Evolutionary conservation across 495 filamentous ascomycete genomes (phyloP), one percentile per base, ranked within the genome.

Genomic region (Alectoria sarmentosa): DNA sequence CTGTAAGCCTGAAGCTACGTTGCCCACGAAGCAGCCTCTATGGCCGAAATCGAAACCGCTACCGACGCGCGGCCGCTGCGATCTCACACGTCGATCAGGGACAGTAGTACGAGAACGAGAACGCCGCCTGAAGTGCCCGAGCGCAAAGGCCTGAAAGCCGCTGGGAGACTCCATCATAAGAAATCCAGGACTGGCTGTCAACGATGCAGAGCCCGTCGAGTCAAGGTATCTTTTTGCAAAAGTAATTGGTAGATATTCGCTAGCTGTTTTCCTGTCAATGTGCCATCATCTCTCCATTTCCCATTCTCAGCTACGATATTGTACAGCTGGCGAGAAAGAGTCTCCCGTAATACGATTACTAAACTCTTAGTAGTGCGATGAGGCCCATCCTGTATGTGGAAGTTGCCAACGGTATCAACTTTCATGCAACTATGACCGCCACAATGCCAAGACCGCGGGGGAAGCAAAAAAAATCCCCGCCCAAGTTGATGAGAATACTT

Each of bases 371-470:
- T 58, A 79, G 75, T 79, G 77, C 46, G 72, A 79, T 58, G 77
- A 79, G 60, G 66, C 66, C 58, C 71, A 75, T n/a, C 77, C 77
- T 14, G 57, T 71, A 1, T 79, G 77, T 55, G 67, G 72, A 61
- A 71, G 70, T 58, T 79, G 77, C 63, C 64, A 66, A 13, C 72
- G 76, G 9, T 73, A 77, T 65, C 66, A 69, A 10, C 46, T 76
- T 7, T 66, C 70, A 6, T 79, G 77, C 64, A 58, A 68, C 13
- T 79, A 67, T 48, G 66, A 65, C 21, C 62, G 46, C 44, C 69
- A 4, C 14, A 55, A 19, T 32, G 59, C 59, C 56, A 56, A 46
- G 34, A 57, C 41, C 36, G 54, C n/a, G n/a, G n/a, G n/a, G n/a
- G n/a, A n/a, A n/a, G n/a, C n/a, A n/a, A n/a, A n/a, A n/a, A n/a